Base-by-base conservation (phyloP, 2,329 filamentous ascomycete species). In the Eutypa lata region DNA sequence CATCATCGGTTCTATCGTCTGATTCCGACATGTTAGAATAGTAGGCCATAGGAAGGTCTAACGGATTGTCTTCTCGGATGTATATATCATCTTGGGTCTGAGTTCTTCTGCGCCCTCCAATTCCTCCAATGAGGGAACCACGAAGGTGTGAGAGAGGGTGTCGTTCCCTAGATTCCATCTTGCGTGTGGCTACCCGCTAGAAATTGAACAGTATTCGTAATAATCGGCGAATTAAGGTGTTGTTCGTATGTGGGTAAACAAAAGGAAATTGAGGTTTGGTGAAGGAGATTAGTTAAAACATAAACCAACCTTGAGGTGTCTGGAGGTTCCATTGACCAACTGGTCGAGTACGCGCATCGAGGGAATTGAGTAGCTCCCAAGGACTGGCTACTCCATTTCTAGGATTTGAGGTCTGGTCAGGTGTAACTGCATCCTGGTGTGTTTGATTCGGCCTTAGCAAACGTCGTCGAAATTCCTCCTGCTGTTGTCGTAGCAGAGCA, bases 381-480 rank as follows among this genome's bases (percentile, higher is more conserved):
- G 48, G 35, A 14, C 22, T 45, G 16, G 13, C 21, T 24, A 10
- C 42, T 28, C n/a, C 21, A 45, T 4, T 24, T n/a, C 42, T 45
- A 6, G 14, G 7, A 45, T 55, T 45, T 28, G 55, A 50, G 18
- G 48, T 10, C 42, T 51, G 42, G 11, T 28, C 42, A 45, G 42
- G 42, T 6, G 22, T 45, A 26, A 45, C 42, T 16, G 22, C 42
- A 24, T 45, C 42, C 26, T 45, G 53, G n/a, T 55, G 18, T 31
- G 53, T 47, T 42, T 57, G 61, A 48, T 57, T 55, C 22, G 60
- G 58, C 22, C 60, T 53, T 44, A 63, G 57, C 28, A 61, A 42
- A 8, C 62, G 60, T 43, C 62, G 58, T 33, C 56, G 60, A 21
- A 60, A 57, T 14, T 64, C 61, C 49, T 58, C 58, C 46, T 56